Base-by-base conservation (phyloP, 2,329 filamentous ascomycete genomes). In the Raffaelea ambrosiae region DNA sequence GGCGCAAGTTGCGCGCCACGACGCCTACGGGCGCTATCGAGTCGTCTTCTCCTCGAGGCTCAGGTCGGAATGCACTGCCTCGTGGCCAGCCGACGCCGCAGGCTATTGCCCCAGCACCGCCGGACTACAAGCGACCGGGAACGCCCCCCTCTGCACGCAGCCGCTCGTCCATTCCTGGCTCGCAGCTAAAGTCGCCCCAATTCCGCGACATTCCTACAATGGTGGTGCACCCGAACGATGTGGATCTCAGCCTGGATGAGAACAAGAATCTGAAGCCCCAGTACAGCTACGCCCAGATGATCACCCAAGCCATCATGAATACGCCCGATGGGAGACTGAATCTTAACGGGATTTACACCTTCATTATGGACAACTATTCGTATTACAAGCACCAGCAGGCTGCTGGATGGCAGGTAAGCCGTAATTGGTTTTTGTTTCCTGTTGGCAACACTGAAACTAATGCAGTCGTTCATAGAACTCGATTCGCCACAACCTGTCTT, bases 261-360 rank as follows among this genome's bases (percentile, higher is more conserved):
- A 88, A 90, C 55, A 86, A 86, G 62, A 88, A 96, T 54, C 80
- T 97, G 60, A 98, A 98, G 64, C 94, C 93, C 2, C 87, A 90
- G 41, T 95, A 87, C 64, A 97, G 91, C 64, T 98, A 98, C 66
- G 90, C 93, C 3, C 88, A 95, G 62, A 81, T 98, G 72, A 98
- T 98, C 54, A 93, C 89, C 1, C 93, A 97, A 67, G 93, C 93
- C 1, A 97, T 98, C 53, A 76, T 96, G 55, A 86, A 86, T 33
- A 90, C 85, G 3, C 73, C 81, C 1, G 89, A 95, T 50, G 85
- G 94, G 62, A 94, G 94, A 64, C 75, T 96, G 47, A 96, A 93
- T 3, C 68, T 98, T 43, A 86, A 85, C 58, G 90, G 88, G 56
- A 98, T 98, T 48, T 98, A 98, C 67, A 84, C 82, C 45, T 96